phyloP scores from a whole-genome alignment of 73 alveolate species.

The Symbiodinium natans region DNA sequence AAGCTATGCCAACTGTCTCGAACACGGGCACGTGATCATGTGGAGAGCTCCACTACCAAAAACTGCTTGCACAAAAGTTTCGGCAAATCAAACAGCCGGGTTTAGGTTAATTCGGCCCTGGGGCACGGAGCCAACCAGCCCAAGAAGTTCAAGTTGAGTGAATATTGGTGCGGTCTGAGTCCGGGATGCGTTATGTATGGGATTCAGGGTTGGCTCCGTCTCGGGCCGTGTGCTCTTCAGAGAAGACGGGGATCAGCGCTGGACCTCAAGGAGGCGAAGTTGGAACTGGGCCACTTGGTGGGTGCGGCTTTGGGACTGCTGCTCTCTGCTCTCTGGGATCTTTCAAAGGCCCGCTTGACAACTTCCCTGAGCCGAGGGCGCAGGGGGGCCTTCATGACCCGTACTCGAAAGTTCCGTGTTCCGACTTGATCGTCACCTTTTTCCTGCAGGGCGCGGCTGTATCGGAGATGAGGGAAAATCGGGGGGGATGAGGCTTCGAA shows the following conservation, averaged over 20 bases:
- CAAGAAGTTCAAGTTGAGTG: not conserved
- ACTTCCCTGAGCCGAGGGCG: no score
- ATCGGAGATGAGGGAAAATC: not conserved
- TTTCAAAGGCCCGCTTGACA: no score
- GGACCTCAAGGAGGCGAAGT: no score
- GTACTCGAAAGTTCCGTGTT: conserved; percentile 63
- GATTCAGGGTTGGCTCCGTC: no score
- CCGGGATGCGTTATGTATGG: no score
- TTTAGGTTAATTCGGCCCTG: conserved; percentile 19
- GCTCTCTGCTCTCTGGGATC: no score
- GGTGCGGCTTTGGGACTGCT: no score
- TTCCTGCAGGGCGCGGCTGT: not conserved
- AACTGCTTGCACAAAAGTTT: conserved; percentile 49
- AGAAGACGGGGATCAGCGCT: not conserved
- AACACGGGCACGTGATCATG: no score
- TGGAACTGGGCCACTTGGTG: no score
- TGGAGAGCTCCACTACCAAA: conserved; percentile 33
- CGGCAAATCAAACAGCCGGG: conserved; percentile 88
- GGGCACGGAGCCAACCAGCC: not conserved
- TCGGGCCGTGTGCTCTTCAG: not conserved
- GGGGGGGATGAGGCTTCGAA: not conserved
- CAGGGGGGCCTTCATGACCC: conserved; percentile 26
- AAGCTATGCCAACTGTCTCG: no score
- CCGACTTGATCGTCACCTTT: conserved; percentile 83
- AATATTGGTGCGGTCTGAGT: no score